phyloP scores from a whole-genome alignment of 2,329 filamentous ascomycete genomes.

The Lachnellula occidentalis region DNA sequence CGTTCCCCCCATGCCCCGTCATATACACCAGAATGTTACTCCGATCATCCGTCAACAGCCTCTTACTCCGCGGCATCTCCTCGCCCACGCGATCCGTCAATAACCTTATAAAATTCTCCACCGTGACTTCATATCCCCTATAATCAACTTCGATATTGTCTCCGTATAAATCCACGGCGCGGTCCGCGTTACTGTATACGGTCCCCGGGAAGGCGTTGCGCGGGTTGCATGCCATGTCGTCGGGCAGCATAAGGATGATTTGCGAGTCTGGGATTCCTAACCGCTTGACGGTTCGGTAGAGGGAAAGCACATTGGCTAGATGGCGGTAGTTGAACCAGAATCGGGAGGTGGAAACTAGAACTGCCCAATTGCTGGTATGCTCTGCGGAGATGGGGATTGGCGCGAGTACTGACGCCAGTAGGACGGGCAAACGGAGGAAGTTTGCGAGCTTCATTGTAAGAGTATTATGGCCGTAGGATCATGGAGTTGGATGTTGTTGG shows the following conservation, averaged over 20 bases:
- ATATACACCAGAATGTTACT: slow-evolving; percentile 99
- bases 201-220: slow-evolving; percentile 96
- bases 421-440: slow-evolving; percentile 36
- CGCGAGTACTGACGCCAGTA: slow-evolving; percentile 43
- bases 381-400: slow-evolving; percentile 46
- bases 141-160: slow-evolving; percentile 99
- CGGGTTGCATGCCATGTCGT: slow-evolving; percentile 99
- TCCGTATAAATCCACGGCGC: slow-evolving; percentile 91
- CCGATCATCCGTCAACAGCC: slow-evolving; percentile 86
- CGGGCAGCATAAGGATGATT: slow-evolving; percentile 99
- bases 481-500: not conserved
- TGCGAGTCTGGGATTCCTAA: slow-evolving; percentile 97
- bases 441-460: slow-evolving; percentile 46
- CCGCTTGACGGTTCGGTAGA: slow-evolving; percentile 97
- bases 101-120: slow-evolving; percentile 96
- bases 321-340: slow-evolving; percentile 99
- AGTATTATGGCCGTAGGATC: not conserved
- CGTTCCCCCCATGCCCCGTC: slow-evolving; percentile 96
- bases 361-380: slow-evolving; percentile 98
- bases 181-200: slow-evolving; percentile 96
- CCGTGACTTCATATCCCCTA: slow-evolving; percentile 94
- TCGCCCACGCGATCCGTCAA: slow-evolving; percentile 91
- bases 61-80: slow-evolving; percentile 91
- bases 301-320: slow-evolving; percentile 91
- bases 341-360: slow-evolving; percentile 94